These are phyloP conservation scores for Penicillium lividum DNA, from an alignment of 495 filamentous ascomycete genomes.

Conservation along the genomic window DNA sequence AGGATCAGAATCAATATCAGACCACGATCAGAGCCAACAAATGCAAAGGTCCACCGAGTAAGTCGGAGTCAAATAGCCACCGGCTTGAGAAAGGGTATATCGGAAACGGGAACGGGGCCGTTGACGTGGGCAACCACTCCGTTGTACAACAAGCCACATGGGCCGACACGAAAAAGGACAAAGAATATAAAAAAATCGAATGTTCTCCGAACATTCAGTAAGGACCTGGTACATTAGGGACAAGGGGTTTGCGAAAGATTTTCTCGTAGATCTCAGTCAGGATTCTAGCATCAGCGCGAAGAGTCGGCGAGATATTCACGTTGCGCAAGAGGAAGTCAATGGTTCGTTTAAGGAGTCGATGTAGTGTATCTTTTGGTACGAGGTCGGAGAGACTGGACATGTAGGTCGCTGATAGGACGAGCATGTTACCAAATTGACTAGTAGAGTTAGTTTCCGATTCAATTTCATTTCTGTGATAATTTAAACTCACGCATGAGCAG, in stretches of 20 bases:
- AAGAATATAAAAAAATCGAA: slow-evolving; percentile 12
- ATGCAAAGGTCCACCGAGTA: slow-evolving; percentile 11
- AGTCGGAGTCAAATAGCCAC: neutral
- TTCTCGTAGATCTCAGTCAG: slow-evolving; percentile 61
- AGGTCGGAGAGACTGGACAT: slow-evolving; percentile 55
- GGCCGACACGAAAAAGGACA: neutral
- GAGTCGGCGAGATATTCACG: slow-evolving; percentile 64
- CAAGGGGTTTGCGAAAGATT: slow-evolving; percentile 36
- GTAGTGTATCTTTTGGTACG: slow-evolving; percentile 53
- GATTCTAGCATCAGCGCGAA: slow-evolving; percentile 67
- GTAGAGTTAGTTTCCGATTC: neutral
- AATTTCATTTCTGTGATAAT: neutral
- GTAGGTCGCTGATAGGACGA: slow-evolving; percentile 81
- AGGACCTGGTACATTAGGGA: slow-evolving; percentile 21
- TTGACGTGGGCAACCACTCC: neutral
- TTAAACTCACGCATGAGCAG: slow-evolving; percentile 86
- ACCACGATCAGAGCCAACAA: slow-evolving; percentile 9
- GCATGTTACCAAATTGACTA: slow-evolving; percentile 96
- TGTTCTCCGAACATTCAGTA: neutral
- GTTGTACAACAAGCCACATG: neutral
- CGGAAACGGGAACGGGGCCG: neutral
- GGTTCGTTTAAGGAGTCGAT: slow-evolving; percentile 57
- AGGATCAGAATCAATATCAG: too few relatives aligned
- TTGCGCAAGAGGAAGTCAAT: slow-evolving; percentile 67
- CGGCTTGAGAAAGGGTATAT: neutral